These are phyloP conservation scores for Lichina pygmaea DNA, from an alignment of 495 filamentous ascomycete genomes.

Conservation along the genomic window DNA sequence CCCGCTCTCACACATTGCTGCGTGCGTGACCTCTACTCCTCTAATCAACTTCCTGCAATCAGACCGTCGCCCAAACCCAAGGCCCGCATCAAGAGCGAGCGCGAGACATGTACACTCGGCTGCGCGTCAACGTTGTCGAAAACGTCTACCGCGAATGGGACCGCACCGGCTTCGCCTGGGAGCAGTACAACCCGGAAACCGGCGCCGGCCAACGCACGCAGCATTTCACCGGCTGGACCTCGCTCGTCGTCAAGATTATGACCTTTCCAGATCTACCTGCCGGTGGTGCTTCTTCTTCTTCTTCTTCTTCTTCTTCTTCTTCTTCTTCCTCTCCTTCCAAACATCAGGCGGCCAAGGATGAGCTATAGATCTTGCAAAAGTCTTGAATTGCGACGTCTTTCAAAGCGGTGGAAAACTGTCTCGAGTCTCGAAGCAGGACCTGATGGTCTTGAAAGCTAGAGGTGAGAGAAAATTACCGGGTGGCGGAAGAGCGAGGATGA, in stretches of 20 bases:
- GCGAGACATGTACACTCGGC: conserved; percentile 39
- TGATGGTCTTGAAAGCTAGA: too few species aligned
- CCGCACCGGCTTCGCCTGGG: conserved; percentile 90
- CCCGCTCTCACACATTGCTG: not conserved
- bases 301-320: too few species aligned
- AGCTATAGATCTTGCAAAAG: too few species aligned
- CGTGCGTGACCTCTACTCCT: not conserved
- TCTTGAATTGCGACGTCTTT: too few species aligned
- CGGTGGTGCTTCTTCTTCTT: too few species aligned
- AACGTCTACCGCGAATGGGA: conserved; percentile 76
- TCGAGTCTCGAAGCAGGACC: too few species aligned
- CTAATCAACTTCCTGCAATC: not conserved
- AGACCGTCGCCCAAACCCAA: conserved; percentile 7
- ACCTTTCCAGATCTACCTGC: conserved; percentile 35
- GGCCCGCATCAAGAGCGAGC: conserved; percentile 49
- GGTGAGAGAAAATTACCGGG: too few species aligned
- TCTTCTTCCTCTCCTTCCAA: too few species aligned
- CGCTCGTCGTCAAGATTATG: conserved; percentile 94
- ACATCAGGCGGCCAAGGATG: too few species aligned
- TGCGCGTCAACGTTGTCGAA: conserved; percentile 64
- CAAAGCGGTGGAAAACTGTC: too few species aligned
- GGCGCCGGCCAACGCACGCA: conserved; percentile 82
- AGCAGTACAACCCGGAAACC: conserved; percentile 90
- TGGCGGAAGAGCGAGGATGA: too few species aligned
- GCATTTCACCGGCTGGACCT: conserved; percentile 97